Conservation (phyloP, 805 yeast genomes). For the Nakazawaea sp. region DNA sequence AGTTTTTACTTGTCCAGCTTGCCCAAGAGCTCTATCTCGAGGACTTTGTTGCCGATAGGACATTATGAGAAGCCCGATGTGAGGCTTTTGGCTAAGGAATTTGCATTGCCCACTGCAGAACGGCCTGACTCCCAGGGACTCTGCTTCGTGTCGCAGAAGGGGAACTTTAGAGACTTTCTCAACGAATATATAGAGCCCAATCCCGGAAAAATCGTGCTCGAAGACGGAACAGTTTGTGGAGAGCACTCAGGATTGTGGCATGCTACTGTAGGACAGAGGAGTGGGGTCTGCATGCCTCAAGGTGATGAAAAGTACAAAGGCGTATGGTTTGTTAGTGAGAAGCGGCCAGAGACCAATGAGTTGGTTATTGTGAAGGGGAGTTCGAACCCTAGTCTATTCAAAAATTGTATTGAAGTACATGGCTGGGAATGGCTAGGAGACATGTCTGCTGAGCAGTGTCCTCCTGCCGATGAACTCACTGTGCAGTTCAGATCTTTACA, state of each 20-base stretch:
- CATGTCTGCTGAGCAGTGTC: slow-evolving; percentile 8
- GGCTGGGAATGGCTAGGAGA: slow-evolving; percentile 45
- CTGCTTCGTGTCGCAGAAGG: slow-evolving; percentile 73
- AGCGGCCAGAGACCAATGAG: slow-evolving; percentile 57
- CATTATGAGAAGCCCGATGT: slow-evolving; percentile 69
- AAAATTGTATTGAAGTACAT: slow-evolving; percentile 31
- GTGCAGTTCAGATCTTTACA: slow-evolving; percentile 76
- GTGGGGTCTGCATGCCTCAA: slow-evolving; percentile 82
- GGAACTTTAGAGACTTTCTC: slow-evolving; percentile 59
- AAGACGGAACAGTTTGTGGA: slow-evolving; percentile 73
- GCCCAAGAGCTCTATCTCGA: slow-evolving; percentile 32
- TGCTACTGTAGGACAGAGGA: slow-evolving; percentile 89
- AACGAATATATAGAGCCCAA: slow-evolving; percentile 63
- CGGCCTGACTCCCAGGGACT: slow-evolving; percentile 94
- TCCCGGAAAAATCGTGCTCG: slow-evolving; percentile 78
- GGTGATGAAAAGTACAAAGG: slow-evolving; percentile 72
- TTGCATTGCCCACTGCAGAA: slow-evolving; percentile 52
- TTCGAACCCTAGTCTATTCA: slow-evolving; percentile 49
- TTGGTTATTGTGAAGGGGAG: slow-evolving; percentile 72
- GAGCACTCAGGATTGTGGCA: slow-evolving; percentile 85
- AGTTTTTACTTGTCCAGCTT: slow-evolving; percentile 82
- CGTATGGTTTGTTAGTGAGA: slow-evolving; percentile 80
- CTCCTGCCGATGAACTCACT: slow-evolving; percentile 22
- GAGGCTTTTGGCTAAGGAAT: slow-evolving; percentile 53
- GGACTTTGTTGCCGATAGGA: slow-evolving; percentile 75